phyloP scores from a whole-genome alignment of 2,329 filamentous ascomycete species.

The Phaeosphaeriaceae sp. region DNA sequence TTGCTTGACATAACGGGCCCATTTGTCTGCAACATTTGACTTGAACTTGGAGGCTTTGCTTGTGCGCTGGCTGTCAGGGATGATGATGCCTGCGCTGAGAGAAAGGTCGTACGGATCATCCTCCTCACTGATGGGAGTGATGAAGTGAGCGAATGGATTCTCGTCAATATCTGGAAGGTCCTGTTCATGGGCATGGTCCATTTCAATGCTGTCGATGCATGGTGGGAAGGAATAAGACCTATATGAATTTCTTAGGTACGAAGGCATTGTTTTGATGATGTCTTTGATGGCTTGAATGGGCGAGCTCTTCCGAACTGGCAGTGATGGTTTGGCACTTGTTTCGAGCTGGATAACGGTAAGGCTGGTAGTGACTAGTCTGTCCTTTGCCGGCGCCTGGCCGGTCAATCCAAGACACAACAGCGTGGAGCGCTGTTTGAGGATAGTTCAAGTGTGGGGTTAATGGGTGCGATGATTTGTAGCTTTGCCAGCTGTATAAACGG shows the following conservation, averaged over 20 bases:
- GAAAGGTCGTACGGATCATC: conserved; percentile 49
- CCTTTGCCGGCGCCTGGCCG: conserved; percentile 40
- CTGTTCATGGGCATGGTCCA: conserved; percentile 16
- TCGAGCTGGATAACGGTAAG: conserved; percentile 34
- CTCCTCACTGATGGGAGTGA: conserved; percentile 50
- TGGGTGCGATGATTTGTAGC: conserved; percentile 24
- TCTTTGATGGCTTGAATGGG: conserved; percentile 30
- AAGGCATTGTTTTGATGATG: conserved; percentile 41
- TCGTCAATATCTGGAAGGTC: conserved; percentile 51
- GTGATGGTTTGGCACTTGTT: conserved; percentile 28
- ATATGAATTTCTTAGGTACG: conserved; percentile 34
- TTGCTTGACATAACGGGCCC: conserved; percentile 49
- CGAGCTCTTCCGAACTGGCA: conserved; percentile 29
- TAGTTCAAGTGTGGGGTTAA: conserved; percentile 21
- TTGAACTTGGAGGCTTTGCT: conserved; percentile 48
- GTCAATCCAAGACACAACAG: conserved; percentile 34
- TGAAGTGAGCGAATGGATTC: conserved; percentile 52
- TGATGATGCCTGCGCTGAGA: conserved; percentile 49
- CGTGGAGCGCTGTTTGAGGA: conserved; percentile 18
- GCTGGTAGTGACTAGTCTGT: conserved; percentile 22
- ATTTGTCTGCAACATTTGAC: conserved; percentile 48
- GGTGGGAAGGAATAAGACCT: conserved; percentile 47
- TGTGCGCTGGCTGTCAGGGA: conserved; percentile 33
- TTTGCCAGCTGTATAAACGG: conserved; percentile 20
- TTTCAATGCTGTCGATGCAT: conserved; percentile 37